Evolutionary conservation across 148 eudicot species (phyloP).

Genomic region (Beta vulgaris): DNA sequence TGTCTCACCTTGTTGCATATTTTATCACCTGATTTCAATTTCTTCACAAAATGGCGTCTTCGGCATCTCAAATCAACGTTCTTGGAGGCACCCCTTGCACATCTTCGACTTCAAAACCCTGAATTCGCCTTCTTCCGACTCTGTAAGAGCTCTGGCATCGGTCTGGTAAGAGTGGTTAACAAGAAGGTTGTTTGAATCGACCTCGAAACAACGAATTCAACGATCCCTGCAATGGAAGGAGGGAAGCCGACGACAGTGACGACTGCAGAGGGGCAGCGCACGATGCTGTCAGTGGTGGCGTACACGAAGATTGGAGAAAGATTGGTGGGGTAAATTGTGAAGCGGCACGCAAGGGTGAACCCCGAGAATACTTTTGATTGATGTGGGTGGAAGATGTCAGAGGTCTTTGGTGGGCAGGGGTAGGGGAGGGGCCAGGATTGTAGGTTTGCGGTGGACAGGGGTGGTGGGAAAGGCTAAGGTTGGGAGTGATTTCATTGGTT

Average conservation of each 20-base stretch:
- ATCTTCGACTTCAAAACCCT: slow-evolving; percentile 21
- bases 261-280: slow-evolving; percentile 87
- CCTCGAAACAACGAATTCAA: slow-evolving; percentile 89
- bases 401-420: no score
- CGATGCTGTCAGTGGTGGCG: slow-evolving; percentile 95
- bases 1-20: no score
- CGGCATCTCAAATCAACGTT: slow-evolving; percentile 46
- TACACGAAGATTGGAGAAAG: slow-evolving; percentile 83
- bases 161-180: slow-evolving; percentile 47
- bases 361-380: slow-evolving; percentile 86
- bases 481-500: no score
- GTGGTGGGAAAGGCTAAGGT: no score
- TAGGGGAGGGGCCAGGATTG: no score
- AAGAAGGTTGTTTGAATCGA: slow-evolving; percentile 97
- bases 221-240: slow-evolving; percentile 96
- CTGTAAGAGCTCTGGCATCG: slow-evolving; percentile 20
- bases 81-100: slow-evolving; percentile 30
- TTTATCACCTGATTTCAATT: no score
- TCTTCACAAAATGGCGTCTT: slow-evolving; percentile 40
- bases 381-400: slow-evolving; percentile 81
- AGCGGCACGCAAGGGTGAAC: slow-evolving; percentile 91
- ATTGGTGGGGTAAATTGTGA: slow-evolving; percentile 87
- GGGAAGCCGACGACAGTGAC: slow-evolving; percentile 93
- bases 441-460: no score
- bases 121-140: slow-evolving; percentile 33